phyloP scores from a whole-genome alignment of 805 yeast genomes.

The Nakazawaea sp. region DNA sequence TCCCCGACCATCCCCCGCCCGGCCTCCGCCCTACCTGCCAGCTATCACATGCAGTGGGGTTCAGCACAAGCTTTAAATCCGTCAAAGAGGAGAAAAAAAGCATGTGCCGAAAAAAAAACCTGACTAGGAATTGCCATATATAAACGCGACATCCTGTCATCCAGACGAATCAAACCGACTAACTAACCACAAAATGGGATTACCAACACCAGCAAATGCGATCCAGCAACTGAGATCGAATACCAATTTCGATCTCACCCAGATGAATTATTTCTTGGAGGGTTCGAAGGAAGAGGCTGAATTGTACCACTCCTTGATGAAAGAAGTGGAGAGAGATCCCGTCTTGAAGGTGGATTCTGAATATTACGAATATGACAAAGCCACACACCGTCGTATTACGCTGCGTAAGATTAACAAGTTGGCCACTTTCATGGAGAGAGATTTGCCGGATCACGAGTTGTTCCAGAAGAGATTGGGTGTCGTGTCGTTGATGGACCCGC shows the following conservation, averaged over 20 bases:
- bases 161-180: too few relatives aligned
- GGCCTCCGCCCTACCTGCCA: too few relatives aligned
- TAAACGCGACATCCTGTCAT: too few relatives aligned
- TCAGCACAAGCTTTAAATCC: too few relatives aligned
- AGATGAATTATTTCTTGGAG: slow-evolving; percentile 51
- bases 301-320: slow-evolving; percentile 40
- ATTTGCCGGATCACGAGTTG: slow-evolving; percentile 29
- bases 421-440: slow-evolving; percentile 48
- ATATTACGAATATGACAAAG: slow-evolving; percentile 53
- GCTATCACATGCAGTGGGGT: too few relatives aligned
- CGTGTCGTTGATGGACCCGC: slow-evolving; percentile 68
- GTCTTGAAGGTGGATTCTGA: slow-evolving; percentile 44
- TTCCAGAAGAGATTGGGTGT: slow-evolving; percentile 56
- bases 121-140: too few relatives aligned
- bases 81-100: too few relatives aligned
- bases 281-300: slow-evolving; percentile 37
- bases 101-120: too few relatives aligned
- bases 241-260: slow-evolving; percentile 34
- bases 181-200: not conserved
- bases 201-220: slow-evolving; percentile 27
- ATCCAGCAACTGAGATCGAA: slow-evolving; percentile 39
- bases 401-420: slow-evolving; percentile 57
- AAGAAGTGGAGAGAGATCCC: slow-evolving; percentile 64
- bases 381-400: slow-evolving; percentile 51
- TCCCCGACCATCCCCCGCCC: too few relatives aligned